Evolutionary conservation across 345 rosid species (phyloP), one percentile per base, ranked within the genome.

Genomic region (Brassica juncea): DNA sequence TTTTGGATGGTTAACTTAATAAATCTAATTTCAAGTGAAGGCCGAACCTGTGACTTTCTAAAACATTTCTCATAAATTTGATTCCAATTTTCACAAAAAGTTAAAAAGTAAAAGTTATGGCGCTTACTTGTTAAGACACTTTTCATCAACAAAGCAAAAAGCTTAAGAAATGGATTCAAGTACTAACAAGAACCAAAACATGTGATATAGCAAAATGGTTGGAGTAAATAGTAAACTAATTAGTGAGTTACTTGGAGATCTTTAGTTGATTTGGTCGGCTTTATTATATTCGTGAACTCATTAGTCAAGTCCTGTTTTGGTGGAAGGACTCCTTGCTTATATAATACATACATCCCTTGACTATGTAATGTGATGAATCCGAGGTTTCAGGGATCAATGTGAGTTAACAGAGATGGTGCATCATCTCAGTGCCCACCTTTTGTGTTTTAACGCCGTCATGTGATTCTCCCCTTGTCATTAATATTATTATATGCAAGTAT

Each of bases 251-350:
- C 59, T 54, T 54, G 21, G 59, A 54, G 85, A 86, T 85, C 79
- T 79, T 78, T 67, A 74, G 57, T 34, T 70, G 87, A 86, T 85
- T 81, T 83, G 85, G 85, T 74, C 85, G 89, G 89, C 84, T 69
- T 9, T 71, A 76, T 73, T 84, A 64, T 81, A 75, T 54, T 57
- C 37, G 6, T 75, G 71, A 64, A 61, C 67, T 55, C 65, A n/a
- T 3, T 54, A 74, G 71, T 69, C 66, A 74, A 73, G 64, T 54
- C 82, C 73, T 72, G 34, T 65, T 72, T 71, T 72, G 67, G 49
- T 78, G 81, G 72, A 57, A 63, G 2, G 16, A 44, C 63, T 77
- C 57, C 44, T 10, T 63, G 28, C 37, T 62, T 8, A 34, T 6
- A 30, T 14, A 27, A 25, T n/a, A 16, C 27, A 44, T 23, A 54